Evolutionary conservation across 305 asterid species (phyloP), one percentile per base, ranked within the genome.

Genomic region (Fraxinus angustifolia): DNA sequence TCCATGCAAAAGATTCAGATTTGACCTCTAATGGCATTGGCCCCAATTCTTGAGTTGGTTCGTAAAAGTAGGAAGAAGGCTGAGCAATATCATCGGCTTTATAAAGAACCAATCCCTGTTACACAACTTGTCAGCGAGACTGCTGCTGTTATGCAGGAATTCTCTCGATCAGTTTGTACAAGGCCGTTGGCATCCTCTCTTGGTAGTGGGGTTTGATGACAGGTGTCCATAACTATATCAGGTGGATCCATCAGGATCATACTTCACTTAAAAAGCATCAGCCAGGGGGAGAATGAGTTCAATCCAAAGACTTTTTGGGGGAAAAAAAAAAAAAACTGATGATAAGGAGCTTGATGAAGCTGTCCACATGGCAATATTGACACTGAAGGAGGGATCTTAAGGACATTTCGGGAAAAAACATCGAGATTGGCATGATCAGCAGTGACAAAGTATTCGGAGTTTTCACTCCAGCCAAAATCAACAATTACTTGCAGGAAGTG

Each of bases 191-290:
- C 53, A 12, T 42, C 53, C 53, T 11, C 53, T 58, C 26, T 19
- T 21, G 26, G 26, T 58, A 4, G 26, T 3, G 28, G 28, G 68
- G 68, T 58, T 58, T 58, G 68, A 58, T 53, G 48, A 40, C 48
- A 40, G 11, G 48, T 40, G 53, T 11, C 53, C 10, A 50, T 6
- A 50, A 12, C 6, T 4, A 50, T 50, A 50, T 50, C 68, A 87
- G 98, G 99, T 94, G 83, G 99, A 94, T 88, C 98, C 97, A 79
- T 96, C 97, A 14, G 99, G 99, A 76, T 96, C 99, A 21, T 96
- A 96, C 86, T 96, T 96, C 82, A 93, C 98, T 31, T 92, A 98
- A 98, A 95, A 95, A 90, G 97, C 99, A 87, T 95, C 99, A 40
- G 99, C 99, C 81, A 91, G 93, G 97, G 98, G 58, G 94, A 94